Evolutionary conservation across 805 yeast species (phyloP).

Genomic region (Wickerhamiella azymoides): DNA sequence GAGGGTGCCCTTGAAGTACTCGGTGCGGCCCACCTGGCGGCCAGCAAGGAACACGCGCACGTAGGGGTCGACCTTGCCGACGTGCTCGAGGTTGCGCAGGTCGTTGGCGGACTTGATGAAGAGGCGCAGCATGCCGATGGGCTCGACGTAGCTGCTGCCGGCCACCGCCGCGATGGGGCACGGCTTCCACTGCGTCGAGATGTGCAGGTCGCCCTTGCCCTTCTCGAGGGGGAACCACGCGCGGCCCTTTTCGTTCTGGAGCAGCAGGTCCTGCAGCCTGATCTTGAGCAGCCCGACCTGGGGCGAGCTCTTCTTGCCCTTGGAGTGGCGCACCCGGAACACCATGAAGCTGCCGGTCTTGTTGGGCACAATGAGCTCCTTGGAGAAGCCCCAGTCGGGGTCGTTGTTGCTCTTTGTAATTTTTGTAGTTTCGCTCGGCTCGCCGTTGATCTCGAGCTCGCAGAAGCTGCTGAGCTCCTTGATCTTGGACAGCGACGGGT

Average conservation of each 20-base stretch:
- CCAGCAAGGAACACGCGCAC: conserved; percentile 68
- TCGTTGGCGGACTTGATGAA: conserved; percentile 52
- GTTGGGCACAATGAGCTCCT: conserved; percentile 58
- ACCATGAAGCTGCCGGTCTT: conserved; percentile 58
- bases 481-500: conserved; percentile 28
- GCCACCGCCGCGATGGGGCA: conserved; percentile 54
- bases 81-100: conserved; percentile 69
- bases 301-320: conserved; percentile 40
- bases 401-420: conserved; percentile 45
- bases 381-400: conserved; percentile 51
- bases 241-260: conserved; percentile 63
- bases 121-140: conserved; percentile 82
- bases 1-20: conserved; percentile 46
- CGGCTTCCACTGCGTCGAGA: conserved; percentile 74
- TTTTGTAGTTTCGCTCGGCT: conserved; percentile 43
- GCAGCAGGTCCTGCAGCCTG: conserved; percentile 46
- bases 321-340: conserved; percentile 49
- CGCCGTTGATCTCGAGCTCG: conserved; percentile 55
- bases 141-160: conserved; percentile 80
- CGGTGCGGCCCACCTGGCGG: conserved; percentile 62
- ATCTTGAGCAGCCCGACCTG: conserved; percentile 42
- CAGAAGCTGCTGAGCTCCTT: conserved; percentile 51
- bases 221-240: conserved; percentile 66
- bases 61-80: conserved; percentile 91
- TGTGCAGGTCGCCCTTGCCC: conserved; percentile 49